Conservation (phyloP, 2,329 filamentous ascomycete species). For the Alternaria dauci region DNA sequence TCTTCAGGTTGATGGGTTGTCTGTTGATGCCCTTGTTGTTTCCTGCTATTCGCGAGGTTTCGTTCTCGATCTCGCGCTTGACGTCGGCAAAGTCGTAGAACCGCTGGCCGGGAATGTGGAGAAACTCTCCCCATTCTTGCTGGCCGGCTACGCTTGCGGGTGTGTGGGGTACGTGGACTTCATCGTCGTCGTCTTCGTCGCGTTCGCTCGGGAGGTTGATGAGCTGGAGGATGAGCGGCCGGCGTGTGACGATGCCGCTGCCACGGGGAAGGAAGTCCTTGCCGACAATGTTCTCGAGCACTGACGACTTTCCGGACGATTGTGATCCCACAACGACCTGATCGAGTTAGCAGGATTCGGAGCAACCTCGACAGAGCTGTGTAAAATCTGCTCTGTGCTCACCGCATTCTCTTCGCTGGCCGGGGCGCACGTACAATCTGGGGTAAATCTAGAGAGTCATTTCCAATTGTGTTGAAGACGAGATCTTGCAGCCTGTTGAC, state of each 20-base stretch:
- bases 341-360: slow-evolving; percentile 23
- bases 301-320: slow-evolving; percentile 97
- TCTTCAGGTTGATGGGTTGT: slow-evolving; percentile 97
- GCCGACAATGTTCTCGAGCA: slow-evolving; percentile 98
- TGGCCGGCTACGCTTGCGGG: slow-evolving; percentile 74
- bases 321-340: slow-evolving; percentile 98
- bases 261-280: slow-evolving; percentile 96
- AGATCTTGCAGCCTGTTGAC: slow-evolving; percentile 99
- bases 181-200: slow-evolving; percentile 71
- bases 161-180: slow-evolving; percentile 75
- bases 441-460: slow-evolving; percentile 94
- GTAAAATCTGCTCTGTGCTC: slow-evolving; percentile 21
- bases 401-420: slow-evolving; percentile 20
- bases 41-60: slow-evolving; percentile 92
- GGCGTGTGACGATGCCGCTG: slow-evolving; percentile 93
- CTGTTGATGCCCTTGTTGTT: slow-evolving; percentile 99
- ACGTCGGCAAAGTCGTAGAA: slow-evolving; percentile 94
- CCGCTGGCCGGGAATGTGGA: slow-evolving; percentile 87
- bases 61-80: slow-evolving; percentile 95
- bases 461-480: slow-evolving; percentile 99
- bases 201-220: slow-evolving; percentile 88
- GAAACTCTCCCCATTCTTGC: slow-evolving; percentile 91
- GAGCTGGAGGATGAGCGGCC: slow-evolving; percentile 94
- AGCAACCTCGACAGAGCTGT: slow-evolving; percentile 2
- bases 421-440: slow-evolving; percentile 86